Base-by-base conservation (phyloP, 2,329 filamentous ascomycete genomes). In the Colletotrichum aenigma region DNA sequence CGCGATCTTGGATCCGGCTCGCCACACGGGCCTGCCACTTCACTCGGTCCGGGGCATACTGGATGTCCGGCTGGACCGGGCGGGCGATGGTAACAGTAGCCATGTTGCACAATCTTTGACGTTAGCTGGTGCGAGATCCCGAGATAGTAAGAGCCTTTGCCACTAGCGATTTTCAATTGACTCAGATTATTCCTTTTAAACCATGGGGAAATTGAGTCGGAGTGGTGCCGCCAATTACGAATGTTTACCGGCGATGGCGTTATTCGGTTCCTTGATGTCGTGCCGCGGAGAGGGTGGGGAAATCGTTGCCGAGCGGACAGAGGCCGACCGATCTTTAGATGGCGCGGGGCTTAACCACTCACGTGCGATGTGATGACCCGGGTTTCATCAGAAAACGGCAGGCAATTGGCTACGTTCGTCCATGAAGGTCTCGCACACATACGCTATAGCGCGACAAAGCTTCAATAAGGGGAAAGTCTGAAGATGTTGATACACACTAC, bases 51-150 rank as follows among this genome's bases (percentile, higher is more conserved):
- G 91, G 91, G 1, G 87, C 84, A 79, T 93, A 93, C 2, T 84
- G 82, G 70, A 93, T 93, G 77, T 93, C 91, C 1, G 91, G 91
- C 78, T 92, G 90, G 30, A 87, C 86, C 4, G 83, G 83, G 3
- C 84, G 85, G 56, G 73, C 16, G 28, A 75, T 16, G 16, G 70
- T 65, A 3, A 38, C 34, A 15, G 70, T 65, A 43, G 73, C 43
- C 73, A 75, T 75, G 21, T 26, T 52, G 24, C 12, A 43, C 38
- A n/a, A 5, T 3, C 18, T n/a, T 3, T 10, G 38, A n/a, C 16
- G 38, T n/a, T 10, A 43, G 18, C 38, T 43, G 18, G 8, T 18
- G 4, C 38, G 9, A n/a, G 38, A 43, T 2, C 18, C 9, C 6
- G 38, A 28, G 21, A 52, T 26, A 6, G 12, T 56, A 9, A 34